phyloP scores from a whole-genome alignment of 2,329 filamentous ascomycete genomes.

The Epichloe uncinata region DNA sequence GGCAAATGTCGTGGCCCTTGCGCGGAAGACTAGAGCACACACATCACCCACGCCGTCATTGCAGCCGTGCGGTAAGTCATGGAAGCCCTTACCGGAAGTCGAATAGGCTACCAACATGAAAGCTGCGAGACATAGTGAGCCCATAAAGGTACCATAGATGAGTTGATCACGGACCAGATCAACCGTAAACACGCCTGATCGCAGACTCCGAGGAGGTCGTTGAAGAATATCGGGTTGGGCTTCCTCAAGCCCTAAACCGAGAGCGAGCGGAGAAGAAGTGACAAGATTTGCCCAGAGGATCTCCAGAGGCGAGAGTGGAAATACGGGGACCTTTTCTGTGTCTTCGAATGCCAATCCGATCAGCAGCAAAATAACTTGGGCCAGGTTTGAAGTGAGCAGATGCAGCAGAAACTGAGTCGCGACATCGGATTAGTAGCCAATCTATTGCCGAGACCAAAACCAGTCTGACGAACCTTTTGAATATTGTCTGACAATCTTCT shows the following conservation, averaged over 20 bases:
- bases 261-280: constrained; percentile 56
- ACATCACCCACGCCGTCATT: constrained; percentile 37
- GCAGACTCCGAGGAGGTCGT: constrained; percentile 49
- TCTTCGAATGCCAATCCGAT: constrained; percentile 60
- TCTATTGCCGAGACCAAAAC: neutral
- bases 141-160: constrained; percentile 51
- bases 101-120: constrained; percentile 49
- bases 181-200: constrained; percentile 40
- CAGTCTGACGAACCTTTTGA: constrained; percentile 42
- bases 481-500: constrained; percentile 60
- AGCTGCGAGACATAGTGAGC: constrained; percentile 44
- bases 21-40: constrained; percentile 48
- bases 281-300: constrained; percentile 69
- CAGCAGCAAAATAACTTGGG: constrained; percentile 55
- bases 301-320: constrained; percentile 58
- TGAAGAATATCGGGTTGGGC: constrained; percentile 54
- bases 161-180: constrained; percentile 16
- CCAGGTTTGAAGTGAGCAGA: constrained; percentile 55
- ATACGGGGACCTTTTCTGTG: constrained; percentile 42
- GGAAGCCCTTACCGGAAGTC: constrained; percentile 28
- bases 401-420: constrained; percentile 43
- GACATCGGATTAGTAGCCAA: neutral
- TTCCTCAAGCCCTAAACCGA: constrained; percentile 59
- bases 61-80: constrained; percentile 40
- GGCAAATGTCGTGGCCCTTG: constrained; percentile 55